Evolutionary conservation across 1,284 basidiomycete species (phyloP), one percentile per base, ranked within the genome.

Genomic region (Tylopilus orsonianus): DNA sequence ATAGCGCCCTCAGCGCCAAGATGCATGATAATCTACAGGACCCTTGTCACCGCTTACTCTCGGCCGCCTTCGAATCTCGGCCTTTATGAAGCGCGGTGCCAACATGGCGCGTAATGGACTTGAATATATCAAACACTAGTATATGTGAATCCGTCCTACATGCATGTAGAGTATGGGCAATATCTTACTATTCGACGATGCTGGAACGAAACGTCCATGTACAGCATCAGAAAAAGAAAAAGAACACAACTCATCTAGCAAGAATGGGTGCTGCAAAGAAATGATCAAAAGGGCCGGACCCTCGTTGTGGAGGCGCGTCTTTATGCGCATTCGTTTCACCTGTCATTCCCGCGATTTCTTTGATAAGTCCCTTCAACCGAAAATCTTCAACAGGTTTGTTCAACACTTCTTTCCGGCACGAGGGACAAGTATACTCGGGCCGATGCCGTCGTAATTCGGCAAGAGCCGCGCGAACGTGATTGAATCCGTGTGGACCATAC

Each of bases 401-500:
- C 33, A 65, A 63, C 10, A 83, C 74, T 8, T 60, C 56, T 39
- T 72, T 68, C 36, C 86, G 73, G 56, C 86, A 89, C 4, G 75
- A 76, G 2, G 86, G 86, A 48, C 86, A 89, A 2, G 78, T 79
- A 57, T 83, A 87, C 27, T 72, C 57, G 1, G 81, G 83, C 35
- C 63, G 61, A 36, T 65, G 60, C 5, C 61, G 62, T 13, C 57
- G 58, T 44, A 61, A 24, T 57, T 52, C 49, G 5, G 46, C 44
- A 24, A 60, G 52, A 12, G 64, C 19, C 3, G 51, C 52, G 3
- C 48, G 46, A 12, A 68, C 41, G 34, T 66, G 57, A 6, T 50
- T 47, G 41, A 62, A 61, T 1, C 65, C 43, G 2, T 60, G 53
- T 0, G 49, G 53, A 27, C 55, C 44, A 14, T 61, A 55, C 4